phyloP scores from a whole-genome alignment of 352 stramenopile species.

The Globisporangium middletonii region DNA sequence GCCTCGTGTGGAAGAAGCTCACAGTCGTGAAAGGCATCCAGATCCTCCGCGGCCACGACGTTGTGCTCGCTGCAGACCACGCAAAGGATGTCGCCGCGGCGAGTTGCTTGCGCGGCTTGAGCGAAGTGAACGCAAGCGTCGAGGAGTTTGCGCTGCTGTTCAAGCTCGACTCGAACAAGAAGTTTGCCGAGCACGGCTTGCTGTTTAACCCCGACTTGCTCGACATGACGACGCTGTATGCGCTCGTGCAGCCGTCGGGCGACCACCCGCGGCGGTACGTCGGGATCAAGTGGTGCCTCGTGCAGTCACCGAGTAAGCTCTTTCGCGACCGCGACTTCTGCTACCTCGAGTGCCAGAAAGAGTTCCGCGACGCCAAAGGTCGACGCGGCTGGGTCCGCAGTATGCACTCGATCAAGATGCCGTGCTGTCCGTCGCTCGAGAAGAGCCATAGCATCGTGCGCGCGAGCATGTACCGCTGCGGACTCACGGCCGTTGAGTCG shows the following conservation, averaged over 20 bases:
- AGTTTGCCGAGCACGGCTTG: slow-evolving; percentile 56
- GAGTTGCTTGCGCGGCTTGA: slow-evolving; percentile 58
- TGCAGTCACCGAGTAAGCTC: slow-evolving; percentile 61
- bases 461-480: slow-evolving; percentile 74
- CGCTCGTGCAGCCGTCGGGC: slow-evolving; percentile 59
- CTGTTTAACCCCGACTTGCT: slow-evolving; percentile 76
- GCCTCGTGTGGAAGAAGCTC: slow-evolving; percentile 56
- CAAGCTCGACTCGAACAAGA: slow-evolving; percentile 66
- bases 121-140: slow-evolving; percentile 71
- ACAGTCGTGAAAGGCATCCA: slow-evolving; percentile 41
- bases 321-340: slow-evolving; percentile 81
- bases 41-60: slow-evolving; percentile 41
- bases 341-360: slow-evolving; percentile 83
- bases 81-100: slow-evolving; percentile 10
- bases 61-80: slow-evolving; percentile 26
- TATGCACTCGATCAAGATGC: slow-evolving; percentile 57
- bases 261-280: slow-evolving; percentile 71
- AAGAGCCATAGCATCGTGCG: slow-evolving; percentile 59
- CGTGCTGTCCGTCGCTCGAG: slow-evolving; percentile 45
- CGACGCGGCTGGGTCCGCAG: slow-evolving; percentile 47
- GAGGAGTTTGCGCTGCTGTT: slow-evolving; percentile 83
- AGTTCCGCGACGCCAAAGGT: slow-evolving; percentile 62
- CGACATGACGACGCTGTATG: slow-evolving; percentile 68
- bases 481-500: slow-evolving; percentile 71
- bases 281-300: slow-evolving; percentile 76